Evolutionary conservation across 139 green algal genomes (phyloP), one percentile per base, ranked within the genome.

Genomic region (Closterium sp.): DNA sequence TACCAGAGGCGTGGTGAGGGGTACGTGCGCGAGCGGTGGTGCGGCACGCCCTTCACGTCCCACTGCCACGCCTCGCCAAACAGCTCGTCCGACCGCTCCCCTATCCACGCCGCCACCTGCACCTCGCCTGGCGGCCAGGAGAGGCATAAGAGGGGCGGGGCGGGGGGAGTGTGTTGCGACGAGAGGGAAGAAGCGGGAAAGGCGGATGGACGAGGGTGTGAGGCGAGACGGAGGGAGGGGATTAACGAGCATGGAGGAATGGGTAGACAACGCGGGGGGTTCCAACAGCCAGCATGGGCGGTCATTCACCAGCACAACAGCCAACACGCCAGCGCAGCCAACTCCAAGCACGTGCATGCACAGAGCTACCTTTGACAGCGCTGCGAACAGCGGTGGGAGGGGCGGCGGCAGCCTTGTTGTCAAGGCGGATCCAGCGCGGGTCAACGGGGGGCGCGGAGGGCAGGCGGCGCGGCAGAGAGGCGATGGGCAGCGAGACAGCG

Each of bases 61-160:
- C 69, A 91, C 55, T 91, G 89, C 55, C 64, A 91, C 66, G 69
- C 89, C 19, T 89, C 31, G 30, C 21, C 28, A 89, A 91, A 91
- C 25, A 23, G 30, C 64, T 91, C 89, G 31, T 91, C 89, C 23
- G 28, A 31, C 89, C 89, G n/a, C 33, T 12, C 43, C 4, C 89
- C 89, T 81, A 91, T 30, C 89, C 89, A 91, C 89, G 35, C 66
- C 25, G 89, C 89, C 81, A 91, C 69, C n/a, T 89, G n/a, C 23
- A 91, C 9, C 34, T 91, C 89, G 25, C 89, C 89, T 91, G 88
- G 55, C 16, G 55, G 16, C 4, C 8, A 28, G 12, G 43, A n/a
- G n/a, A n/a, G n/a, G 43, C 21, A 16, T 16, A 69, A 28, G 43
- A 16, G 23, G 43, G 0, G 43, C 21, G 2, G 43, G 43, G 43